Conservation (phyloP, 495 filamentous ascomycete species). For the Penicillium crystallinum region DNA sequence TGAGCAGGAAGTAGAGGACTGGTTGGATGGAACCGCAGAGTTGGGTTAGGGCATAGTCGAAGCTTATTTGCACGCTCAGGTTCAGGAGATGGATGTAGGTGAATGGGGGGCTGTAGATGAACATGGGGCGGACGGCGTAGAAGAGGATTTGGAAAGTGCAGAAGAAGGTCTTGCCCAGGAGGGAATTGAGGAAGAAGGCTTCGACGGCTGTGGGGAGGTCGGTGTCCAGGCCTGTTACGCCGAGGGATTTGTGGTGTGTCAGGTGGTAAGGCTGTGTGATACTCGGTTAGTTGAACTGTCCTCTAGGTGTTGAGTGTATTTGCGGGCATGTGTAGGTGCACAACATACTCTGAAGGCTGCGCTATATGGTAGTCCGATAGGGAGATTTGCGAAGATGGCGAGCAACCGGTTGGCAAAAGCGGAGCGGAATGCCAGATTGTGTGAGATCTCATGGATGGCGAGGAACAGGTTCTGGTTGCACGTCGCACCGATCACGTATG, state of each 20-base stretch:
- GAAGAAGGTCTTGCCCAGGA: conserved; percentile 98
- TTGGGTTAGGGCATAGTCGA: conserved; percentile 67
- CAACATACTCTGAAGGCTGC: conserved; percentile 79
- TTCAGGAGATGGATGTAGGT: conserved; percentile 83
- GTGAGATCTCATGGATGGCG: conserved; percentile 97
- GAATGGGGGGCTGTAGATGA: conserved; percentile 83
- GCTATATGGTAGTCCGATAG: conserved; percentile 93
- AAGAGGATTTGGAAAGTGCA: conserved; percentile 99
- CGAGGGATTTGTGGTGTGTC: conserved; percentile 98
- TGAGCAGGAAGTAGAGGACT: conserved; percentile 74
- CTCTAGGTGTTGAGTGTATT: not conserved
- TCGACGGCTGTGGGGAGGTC: conserved; percentile 92
- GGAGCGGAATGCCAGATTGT: conserved; percentile 91
- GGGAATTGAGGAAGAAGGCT: conserved; percentile 90
- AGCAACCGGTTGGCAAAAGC: conserved; percentile 78
- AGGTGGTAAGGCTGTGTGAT: conserved; percentile 83
- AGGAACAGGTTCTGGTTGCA: conserved; percentile 98
- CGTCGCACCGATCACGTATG: conserved; percentile 91
- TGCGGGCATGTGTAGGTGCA: too few species aligned
- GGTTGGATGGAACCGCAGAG: conserved; percentile 48
- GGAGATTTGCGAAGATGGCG: conserved; percentile 90
- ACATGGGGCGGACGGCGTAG: conserved; percentile 97
- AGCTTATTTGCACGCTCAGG: conserved; percentile 64
- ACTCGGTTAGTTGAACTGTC: conserved; percentile 2
- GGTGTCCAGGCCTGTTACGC: conserved; percentile 92